phyloP scores from a whole-genome alignment of 2,329 filamentous ascomycete genomes.

The Venturia effusa region DNA sequence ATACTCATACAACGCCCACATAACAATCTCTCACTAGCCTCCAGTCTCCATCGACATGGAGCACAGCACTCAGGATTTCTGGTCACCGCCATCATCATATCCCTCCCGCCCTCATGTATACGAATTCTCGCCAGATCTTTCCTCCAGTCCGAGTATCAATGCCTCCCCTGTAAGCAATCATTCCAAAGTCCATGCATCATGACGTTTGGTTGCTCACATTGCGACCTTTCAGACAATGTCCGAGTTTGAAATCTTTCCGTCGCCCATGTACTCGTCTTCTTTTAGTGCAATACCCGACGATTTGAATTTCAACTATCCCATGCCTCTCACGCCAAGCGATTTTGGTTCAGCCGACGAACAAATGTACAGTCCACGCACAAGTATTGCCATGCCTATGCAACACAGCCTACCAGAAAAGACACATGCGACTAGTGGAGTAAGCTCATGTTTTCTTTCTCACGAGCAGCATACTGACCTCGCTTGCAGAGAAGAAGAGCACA shows the following conservation, averaged over 20 bases:
- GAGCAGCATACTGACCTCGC: conserved; percentile 13
- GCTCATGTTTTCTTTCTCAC: conserved; percentile 13
- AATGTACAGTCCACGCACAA: conserved; percentile 24
- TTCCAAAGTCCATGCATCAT: background rate
- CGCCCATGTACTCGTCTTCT: conserved; percentile 6
- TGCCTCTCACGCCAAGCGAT: conserved; percentile 28
- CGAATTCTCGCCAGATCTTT: conserved; percentile 5
- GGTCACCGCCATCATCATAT: conserved; percentile 2
- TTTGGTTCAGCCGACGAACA: conserved; percentile 28
- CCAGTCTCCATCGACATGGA: conserved; percentile 1
- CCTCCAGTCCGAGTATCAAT: conserved; percentile 22
- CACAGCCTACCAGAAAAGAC: conserved; percentile 18
- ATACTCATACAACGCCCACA: background rate
- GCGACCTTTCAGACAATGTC: conserved; percentile 6
- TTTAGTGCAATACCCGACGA: conserved; percentile 10
- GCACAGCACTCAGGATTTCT: conserved; percentile 6
- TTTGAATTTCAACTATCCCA: conserved; percentile 21
- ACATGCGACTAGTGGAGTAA: conserved; percentile 19
- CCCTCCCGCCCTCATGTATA: conserved; percentile 3
- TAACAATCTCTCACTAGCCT: background rate
- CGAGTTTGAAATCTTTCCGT: conserved; percentile 8
- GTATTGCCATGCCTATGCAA: background rate
- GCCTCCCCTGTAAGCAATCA: conserved; percentile 25
- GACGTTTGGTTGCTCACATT: background rate
- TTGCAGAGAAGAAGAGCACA: conserved; percentile 46